These are phyloP conservation scores for Geum urbanum DNA, from an alignment of 306 rosid genomes.

Conservation along the genomic window DNA sequence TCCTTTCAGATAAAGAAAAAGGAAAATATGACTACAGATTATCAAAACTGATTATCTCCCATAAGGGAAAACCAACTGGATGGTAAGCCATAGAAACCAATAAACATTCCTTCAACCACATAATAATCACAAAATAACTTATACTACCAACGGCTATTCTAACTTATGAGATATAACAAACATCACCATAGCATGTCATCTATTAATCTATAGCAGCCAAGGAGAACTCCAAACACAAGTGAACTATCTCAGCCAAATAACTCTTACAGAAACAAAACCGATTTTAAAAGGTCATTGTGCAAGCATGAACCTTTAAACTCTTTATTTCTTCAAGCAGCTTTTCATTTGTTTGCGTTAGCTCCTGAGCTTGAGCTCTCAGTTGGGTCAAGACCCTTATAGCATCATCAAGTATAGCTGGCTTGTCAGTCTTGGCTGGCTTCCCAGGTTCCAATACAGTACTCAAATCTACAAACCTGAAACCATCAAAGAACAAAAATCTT, in stretches of 20 bases:
- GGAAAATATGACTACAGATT: no score
- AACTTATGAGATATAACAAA: background rate
- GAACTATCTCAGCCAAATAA: no score
- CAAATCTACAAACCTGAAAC: conserved; percentile 69
- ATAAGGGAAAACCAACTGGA: background rate
- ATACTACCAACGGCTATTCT: background rate
- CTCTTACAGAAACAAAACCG: background rate
- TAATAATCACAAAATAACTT: background rate
- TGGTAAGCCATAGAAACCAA: background rate
- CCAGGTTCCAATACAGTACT: conserved; percentile 78
- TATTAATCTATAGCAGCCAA: background rate
- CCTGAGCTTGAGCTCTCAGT: conserved; percentile 68
- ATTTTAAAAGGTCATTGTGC: conserved; percentile 15
- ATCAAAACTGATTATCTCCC: no score
- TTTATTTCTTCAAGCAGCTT: conserved; percentile 71
- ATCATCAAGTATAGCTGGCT: conserved; percentile 76
- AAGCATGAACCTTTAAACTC: conserved; percentile 58
- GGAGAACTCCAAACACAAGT: background rate
- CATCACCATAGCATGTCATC: background rate
- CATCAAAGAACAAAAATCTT: background rate
- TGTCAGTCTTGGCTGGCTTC: conserved; percentile 67
- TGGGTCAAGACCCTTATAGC: conserved; percentile 75
- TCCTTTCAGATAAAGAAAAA: no score
- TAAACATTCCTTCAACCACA: background rate
- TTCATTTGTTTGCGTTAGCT: conserved; percentile 66